These are phyloP conservation scores for Murraya koenigii DNA, from an alignment of 345 rosid genomes.

Conservation along the genomic window DNA sequence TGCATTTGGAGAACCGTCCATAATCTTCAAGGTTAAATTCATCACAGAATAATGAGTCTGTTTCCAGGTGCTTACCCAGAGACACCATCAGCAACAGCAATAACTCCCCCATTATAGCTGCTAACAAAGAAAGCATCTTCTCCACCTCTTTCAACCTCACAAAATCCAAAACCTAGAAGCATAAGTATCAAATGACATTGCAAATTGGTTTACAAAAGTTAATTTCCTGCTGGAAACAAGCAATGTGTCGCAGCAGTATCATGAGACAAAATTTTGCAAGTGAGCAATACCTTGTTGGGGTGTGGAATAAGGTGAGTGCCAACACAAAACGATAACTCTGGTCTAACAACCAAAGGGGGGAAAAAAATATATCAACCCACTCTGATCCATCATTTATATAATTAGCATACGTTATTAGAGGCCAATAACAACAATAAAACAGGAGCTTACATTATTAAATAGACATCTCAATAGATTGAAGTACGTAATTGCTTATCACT, in stretches of 20 bases:
- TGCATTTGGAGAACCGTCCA: background rate
- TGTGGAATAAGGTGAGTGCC: conserved; percentile 78
- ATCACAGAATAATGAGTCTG: background rate
- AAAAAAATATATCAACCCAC: background rate
- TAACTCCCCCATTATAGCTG: conserved; percentile 62
- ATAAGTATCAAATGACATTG: background rate
- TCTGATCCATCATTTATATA: background rate
- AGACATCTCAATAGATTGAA: background rate
- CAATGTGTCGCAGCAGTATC: background rate
- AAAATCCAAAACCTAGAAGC: background rate
- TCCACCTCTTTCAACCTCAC: conserved; percentile 70
- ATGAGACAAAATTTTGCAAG: background rate
- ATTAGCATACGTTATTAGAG: background rate
- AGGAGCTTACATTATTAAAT: background rate
- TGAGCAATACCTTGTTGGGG: conserved; percentile 59
- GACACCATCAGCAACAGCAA: conserved; percentile 94
- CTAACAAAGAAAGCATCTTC: conserved; percentile 84
- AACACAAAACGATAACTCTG: conserved; percentile 43
- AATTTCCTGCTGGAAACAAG: background rate
- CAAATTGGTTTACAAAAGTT: background rate
- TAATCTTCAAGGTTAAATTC: background rate
- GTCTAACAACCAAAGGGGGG: conserved; percentile 22
- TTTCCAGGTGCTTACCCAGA: conserved; percentile 50
- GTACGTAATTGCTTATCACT: background rate
- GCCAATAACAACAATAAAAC: background rate